Conservation (phyloP, 2,329 filamentous ascomycete genomes). For the Ophioceras dolichostomum region DNA sequence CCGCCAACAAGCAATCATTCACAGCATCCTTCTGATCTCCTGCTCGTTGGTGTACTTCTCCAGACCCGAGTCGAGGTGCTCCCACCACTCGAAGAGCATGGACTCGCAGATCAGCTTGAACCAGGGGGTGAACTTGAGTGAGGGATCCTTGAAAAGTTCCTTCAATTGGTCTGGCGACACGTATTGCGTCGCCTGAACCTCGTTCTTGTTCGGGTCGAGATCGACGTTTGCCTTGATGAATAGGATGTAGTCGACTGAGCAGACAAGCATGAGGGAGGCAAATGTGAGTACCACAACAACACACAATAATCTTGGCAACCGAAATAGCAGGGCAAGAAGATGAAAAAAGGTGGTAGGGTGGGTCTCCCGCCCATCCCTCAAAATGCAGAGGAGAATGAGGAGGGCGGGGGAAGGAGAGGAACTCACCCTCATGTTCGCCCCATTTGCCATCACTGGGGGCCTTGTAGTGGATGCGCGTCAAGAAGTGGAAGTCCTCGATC, state of each 20-base stretch:
- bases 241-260: conserved; percentile 86
- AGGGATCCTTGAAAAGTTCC: conserved; percentile 69
- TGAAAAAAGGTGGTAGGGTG: too few species aligned
- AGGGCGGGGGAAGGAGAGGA: conserved; percentile 10
- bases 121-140: conserved; percentile 88
- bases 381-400: too few species aligned
- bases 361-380: too few species aligned
- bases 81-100: conserved; percentile 98
- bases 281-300: neutral
- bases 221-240: conserved; percentile 95
- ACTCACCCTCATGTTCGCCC: conserved; percentile 97
- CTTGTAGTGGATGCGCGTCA: conserved; percentile 97
- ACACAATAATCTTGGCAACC: neutral
- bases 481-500: conserved; percentile 80
- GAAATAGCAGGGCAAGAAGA: too few species aligned
- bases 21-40: conserved; percentile 71
- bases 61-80: conserved; percentile 65
- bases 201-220: conserved; percentile 70
- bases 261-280: neutral
- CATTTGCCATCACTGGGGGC: conserved; percentile 94
- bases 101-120: conserved; percentile 98
- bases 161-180: conserved; percentile 75
- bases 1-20: too few species aligned
- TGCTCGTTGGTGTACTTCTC: conserved; percentile 80
- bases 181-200: conserved; percentile 76